A percentile compares a stretch with the other conserved stretches of the same genome.
Evolutionary conservation across 306 rosid species (phyloP).

Genomic region (Dryas alaskensis): DNA sequence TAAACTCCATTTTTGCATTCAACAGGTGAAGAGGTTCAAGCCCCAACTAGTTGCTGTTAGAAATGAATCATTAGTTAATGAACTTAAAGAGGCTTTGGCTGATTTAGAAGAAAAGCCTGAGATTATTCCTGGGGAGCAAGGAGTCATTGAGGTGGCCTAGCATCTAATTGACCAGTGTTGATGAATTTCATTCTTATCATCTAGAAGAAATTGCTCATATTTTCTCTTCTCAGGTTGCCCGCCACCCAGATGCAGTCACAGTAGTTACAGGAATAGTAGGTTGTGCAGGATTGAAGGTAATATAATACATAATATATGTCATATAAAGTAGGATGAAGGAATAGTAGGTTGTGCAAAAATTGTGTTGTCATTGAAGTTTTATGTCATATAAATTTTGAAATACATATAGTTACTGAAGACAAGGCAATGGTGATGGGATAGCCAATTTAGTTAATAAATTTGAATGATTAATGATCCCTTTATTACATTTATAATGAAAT

Average conservation of each 20-base stretch:
- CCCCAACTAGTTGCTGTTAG: constrained; percentile 89
- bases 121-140: constrained; percentile 97
- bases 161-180: constrained; percentile 21
- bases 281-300: constrained; percentile 96
- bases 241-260: constrained; percentile 91
- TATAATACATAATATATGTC: too few relatives aligned
- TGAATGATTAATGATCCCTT: neutral
- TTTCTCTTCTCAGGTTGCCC: constrained; percentile 71
- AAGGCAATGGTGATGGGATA: neutral
- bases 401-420: constrained; percentile 10
- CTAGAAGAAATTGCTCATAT: constrained; percentile 20
- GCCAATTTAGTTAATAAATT: neutral
- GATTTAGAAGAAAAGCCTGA: constrained; percentile 82
- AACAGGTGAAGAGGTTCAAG: constrained; percentile 80
- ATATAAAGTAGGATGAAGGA: constrained; percentile 27
- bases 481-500: neutral
- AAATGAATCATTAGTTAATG: constrained; percentile 77
- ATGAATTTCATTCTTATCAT: constrained; percentile 15
- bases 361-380: neutral
- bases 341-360: constrained; percentile 91
- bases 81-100: constrained; percentile 83
- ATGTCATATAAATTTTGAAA: neutral
- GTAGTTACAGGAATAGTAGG: constrained; percentile 98
- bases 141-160: constrained; percentile 74
- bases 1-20: constrained; percentile 16